Evolutionary conservation across 148 eudicot genomes (phyloP).

Genomic region (Simmondsia chinensis): DNA sequence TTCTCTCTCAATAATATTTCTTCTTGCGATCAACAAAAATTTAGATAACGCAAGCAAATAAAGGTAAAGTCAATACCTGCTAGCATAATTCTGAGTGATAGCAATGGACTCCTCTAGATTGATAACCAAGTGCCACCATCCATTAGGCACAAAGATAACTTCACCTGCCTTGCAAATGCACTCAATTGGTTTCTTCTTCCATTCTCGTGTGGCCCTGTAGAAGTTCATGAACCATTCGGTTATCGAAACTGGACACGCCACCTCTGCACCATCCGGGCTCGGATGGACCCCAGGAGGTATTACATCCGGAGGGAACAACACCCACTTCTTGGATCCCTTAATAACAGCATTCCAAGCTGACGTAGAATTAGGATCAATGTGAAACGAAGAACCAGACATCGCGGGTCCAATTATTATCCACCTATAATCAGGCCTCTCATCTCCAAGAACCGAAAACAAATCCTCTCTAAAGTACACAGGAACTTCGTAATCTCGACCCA

Average conservation of each 20-base stretch:
- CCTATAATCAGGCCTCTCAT: constrained; percentile 91
- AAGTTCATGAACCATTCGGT: constrained; percentile 99
- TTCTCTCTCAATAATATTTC: not conserved
- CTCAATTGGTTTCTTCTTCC: constrained; percentile 81
- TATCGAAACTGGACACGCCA: constrained; percentile 92
- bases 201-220: constrained; percentile 60
- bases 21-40: not conserved
- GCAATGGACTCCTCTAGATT: constrained; percentile 93
- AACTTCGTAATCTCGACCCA: constrained; percentile 66
- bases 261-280: constrained; percentile 95
- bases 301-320: constrained; percentile 89
- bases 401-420: constrained; percentile 97
- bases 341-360: constrained; percentile 99
- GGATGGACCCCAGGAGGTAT: constrained; percentile 97
- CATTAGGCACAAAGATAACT: constrained; percentile 89
- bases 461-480: constrained; percentile 85
- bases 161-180: constrained; percentile 96
- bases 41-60: no score
- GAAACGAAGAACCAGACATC: constrained; percentile 95
- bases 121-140: constrained; percentile 99
- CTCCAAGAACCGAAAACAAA: constrained; percentile 74
- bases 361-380: constrained; percentile 96
- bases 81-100: constrained; percentile 94
- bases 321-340: constrained; percentile 95
- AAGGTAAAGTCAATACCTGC: constrained; percentile 48